phyloP scores from a whole-genome alignment of 345 rosid species.

The Brassica napus region DNA sequence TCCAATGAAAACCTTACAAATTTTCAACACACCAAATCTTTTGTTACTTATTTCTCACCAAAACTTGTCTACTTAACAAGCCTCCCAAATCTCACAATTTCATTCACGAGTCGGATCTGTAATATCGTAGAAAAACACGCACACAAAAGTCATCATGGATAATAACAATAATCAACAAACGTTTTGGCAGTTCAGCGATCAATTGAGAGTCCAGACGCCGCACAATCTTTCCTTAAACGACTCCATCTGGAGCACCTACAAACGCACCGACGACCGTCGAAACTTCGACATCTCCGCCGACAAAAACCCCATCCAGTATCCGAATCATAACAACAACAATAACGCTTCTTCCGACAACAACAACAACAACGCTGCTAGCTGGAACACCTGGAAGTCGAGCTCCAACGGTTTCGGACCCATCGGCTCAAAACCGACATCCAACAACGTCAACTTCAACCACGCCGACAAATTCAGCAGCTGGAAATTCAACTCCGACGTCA shows the following conservation, averaged over 20 bases:
- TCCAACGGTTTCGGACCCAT: slow-evolving; percentile 35
- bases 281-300: slow-evolving; percentile 59
- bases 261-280: slow-evolving; percentile 65
- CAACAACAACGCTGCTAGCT: slow-evolving; percentile 1
- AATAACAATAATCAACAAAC: slow-evolving; percentile 78
- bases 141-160: slow-evolving; percentile 50
- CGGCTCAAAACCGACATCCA: slow-evolving; percentile 25
- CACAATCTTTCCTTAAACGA: slow-evolving; percentile 71
- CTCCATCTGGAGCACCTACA: slow-evolving; percentile 86
- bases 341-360: slow-evolving; percentile 24
- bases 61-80: neutral
- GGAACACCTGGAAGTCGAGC: slow-evolving; percentile 29
- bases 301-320: slow-evolving; percentile 24
- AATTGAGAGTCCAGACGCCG: slow-evolving; percentile 67
- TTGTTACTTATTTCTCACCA: slow-evolving; percentile 1
- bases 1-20: slow-evolving; percentile 32
- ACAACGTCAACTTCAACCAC: slow-evolving; percentile 9
- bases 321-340: slow-evolving; percentile 29
- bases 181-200: slow-evolving; percentile 95
- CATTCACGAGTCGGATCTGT: neutral
- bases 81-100: neutral
- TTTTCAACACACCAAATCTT: neutral
- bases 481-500: slow-evolving; percentile 46
- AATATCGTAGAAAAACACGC: neutral
- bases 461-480: slow-evolving; percentile 34